Percentiles rank a stretch among this genome's conserved stretches.
These are phyloP conservation scores for Salix dunnii DNA, from an alignment of 345 rosid genomes.

Conservation along the genomic window DNA sequence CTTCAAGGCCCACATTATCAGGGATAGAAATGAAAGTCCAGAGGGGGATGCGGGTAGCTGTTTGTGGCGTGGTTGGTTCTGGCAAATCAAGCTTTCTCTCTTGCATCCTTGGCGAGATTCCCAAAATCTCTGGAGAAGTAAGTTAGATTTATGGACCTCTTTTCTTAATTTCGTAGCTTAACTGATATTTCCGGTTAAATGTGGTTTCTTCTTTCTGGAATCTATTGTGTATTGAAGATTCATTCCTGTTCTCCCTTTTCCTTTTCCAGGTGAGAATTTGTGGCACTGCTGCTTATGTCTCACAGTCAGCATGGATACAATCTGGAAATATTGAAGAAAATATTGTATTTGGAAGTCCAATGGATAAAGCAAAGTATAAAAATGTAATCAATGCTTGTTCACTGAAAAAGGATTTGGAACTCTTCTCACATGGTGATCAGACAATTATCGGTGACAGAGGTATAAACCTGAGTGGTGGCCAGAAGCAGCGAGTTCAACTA, in stretches of 20 bases:
- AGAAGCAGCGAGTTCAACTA: slow-evolving; percentile 98
- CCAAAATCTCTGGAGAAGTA: slow-evolving; percentile 96
- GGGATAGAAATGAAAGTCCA: slow-evolving; percentile 76
- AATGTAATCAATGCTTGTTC: slow-evolving; percentile 91
- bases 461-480: slow-evolving; percentile 97
- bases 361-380: slow-evolving; percentile 92
- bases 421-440: slow-evolving; percentile 97
- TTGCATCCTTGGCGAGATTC: slow-evolving; percentile 97
- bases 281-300: slow-evolving; percentile 94
- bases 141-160: slow-evolving; percentile 33
- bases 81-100: slow-evolving; percentile 99
- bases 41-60: slow-evolving; percentile 97
- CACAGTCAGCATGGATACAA: slow-evolving; percentile 99
- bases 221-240: slow-evolving; percentile 11
- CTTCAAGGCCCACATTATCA: slow-evolving; percentile 66
- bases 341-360: slow-evolving; percentile 92
- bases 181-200: slow-evolving; percentile 10
- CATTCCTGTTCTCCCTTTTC: slow-evolving; percentile 19
- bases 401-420: slow-evolving; percentile 89
- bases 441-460: slow-evolving; percentile 99
- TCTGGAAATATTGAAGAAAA: slow-evolving; percentile 99
- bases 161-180: slow-evolving; percentile 8
- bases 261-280: slow-evolving; percentile 76
- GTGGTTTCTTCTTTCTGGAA: slow-evolving; percentile 3
- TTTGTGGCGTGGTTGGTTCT: slow-evolving; percentile 96